Conservation (phyloP, 805 yeast species). For the Metschnikowia baotianmanensis region DNA sequence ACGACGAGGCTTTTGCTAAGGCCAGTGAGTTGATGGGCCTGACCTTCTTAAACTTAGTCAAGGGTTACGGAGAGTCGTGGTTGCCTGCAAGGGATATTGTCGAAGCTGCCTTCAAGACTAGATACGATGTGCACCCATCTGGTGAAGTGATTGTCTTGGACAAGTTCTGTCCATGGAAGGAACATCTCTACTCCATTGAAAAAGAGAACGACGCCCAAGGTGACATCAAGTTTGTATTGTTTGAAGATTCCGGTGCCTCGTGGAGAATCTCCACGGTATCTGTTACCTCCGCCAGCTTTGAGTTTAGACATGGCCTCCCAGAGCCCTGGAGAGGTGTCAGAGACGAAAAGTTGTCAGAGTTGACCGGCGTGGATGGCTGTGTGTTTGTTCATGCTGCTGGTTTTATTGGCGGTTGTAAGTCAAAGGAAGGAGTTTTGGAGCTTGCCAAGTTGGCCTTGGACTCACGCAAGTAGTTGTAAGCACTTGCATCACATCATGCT, state of each 20-base stretch:
- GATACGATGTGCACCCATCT: slow-evolving; percentile 59
- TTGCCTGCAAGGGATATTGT: slow-evolving; percentile 85
- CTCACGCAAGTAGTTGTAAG: slow-evolving; percentile 8
- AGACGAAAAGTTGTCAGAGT: slow-evolving; percentile 73
- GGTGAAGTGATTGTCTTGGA: slow-evolving; percentile 75
- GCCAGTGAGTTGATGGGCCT: slow-evolving; percentile 84
- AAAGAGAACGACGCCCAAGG: slow-evolving; percentile 53
- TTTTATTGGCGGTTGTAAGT: slow-evolving; percentile 90
- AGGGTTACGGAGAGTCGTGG: slow-evolving; percentile 81
- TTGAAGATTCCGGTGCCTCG: slow-evolving; percentile 64
- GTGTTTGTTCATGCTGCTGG: slow-evolving; percentile 96
- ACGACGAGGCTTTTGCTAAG: slow-evolving; percentile 60
- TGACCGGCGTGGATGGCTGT: slow-evolving; percentile 82
- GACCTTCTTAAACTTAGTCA: slow-evolving; percentile 66
- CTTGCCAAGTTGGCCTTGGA: slow-evolving; percentile 54
- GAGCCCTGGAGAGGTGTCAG: slow-evolving; percentile 94
- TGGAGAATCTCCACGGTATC: slow-evolving; percentile 95
- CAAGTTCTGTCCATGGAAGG: slow-evolving; percentile 93
- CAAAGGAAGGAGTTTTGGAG: slow-evolving; percentile 71
- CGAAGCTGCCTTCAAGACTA: slow-evolving; percentile 58
- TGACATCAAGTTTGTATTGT: slow-evolving; percentile 70
- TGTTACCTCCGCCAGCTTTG: slow-evolving; percentile 72
- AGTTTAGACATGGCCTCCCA: slow-evolving; percentile 83
- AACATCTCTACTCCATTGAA: slow-evolving; percentile 78
- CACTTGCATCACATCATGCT: too few relatives aligned